A percentile compares a stretch with the other conserved stretches of the same genome.
Conservation (phyloP, 2,329 filamentous ascomycete species). For the Shiraia sp. region DNA sequence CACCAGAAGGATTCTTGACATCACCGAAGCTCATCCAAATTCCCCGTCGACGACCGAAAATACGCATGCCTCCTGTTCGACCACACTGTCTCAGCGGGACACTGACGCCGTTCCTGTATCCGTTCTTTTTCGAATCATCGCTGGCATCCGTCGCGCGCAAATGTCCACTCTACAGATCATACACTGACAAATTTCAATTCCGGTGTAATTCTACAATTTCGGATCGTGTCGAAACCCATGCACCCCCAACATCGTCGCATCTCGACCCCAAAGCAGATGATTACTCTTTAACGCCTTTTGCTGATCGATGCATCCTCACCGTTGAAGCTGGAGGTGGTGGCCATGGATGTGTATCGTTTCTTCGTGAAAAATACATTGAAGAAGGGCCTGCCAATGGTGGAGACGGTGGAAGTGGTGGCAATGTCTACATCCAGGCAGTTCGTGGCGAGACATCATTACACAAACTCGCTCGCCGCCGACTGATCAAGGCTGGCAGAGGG, state of each 20-base stretch:
- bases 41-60: conserved; percentile 1
- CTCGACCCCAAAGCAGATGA: conserved; percentile 84
- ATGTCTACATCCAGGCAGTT: conserved; percentile 91
- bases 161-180: conserved; percentile 17
- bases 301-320: conserved; percentile 79
- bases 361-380: conserved; percentile 85
- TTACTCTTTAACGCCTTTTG: conserved; percentile 80
- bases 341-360: conserved; percentile 90
- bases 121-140: conserved; percentile 39
- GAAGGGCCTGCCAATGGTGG: conserved; percentile 93
- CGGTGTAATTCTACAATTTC: conserved; percentile 35
- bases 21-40: background rate
- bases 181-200: conserved; percentile 11
- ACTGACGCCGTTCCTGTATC: conserved; percentile 52
- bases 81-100: conserved; percentile 36
- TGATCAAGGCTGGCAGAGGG: conserved; percentile 75
- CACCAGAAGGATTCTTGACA: background rate
- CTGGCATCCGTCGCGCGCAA: conserved; percentile 25
- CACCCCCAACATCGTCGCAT: conserved; percentile 26
- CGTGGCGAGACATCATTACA: conserved; percentile 90
- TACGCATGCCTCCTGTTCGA: conserved; percentile 40
- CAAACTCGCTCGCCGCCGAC: conserved; percentile 78
- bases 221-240: conserved; percentile 6
- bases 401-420: conserved; percentile 89
- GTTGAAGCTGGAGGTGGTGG: conserved; percentile 81